These are phyloP conservation scores for Agrocybe praecox DNA, from an alignment of 768 basidiomycete species.

Conservation along the genomic window DNA sequence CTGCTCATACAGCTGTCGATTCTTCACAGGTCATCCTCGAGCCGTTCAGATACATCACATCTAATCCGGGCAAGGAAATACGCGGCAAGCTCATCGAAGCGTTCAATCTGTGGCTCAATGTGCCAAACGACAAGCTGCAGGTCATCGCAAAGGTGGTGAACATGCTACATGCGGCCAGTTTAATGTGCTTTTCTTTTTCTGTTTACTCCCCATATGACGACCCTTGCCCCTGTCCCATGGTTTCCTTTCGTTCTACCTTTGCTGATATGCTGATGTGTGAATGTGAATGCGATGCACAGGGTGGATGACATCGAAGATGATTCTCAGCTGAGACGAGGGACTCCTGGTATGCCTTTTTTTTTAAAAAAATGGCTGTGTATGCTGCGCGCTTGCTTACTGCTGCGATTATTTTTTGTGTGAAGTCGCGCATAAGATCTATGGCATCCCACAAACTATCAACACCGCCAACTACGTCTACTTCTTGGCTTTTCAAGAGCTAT, in stretches of 20 bases:
- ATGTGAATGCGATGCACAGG: constrained; percentile 50
- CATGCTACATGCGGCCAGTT: constrained; percentile 93
- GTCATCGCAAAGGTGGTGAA: constrained; percentile 82
- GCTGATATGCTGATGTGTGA: too few relatives aligned
- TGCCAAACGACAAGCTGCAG: constrained; percentile 69
- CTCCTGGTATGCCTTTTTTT: constrained; percentile 60
- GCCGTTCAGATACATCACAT: constrained; percentile 83
- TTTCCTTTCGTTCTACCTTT: too few relatives aligned
- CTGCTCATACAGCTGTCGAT: background rate
- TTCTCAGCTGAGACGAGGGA: constrained; percentile 82
- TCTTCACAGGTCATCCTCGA: constrained; percentile 65
- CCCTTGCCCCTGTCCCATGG: background rate
- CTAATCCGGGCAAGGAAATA: constrained; percentile 92
- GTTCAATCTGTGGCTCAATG: constrained; percentile 91
- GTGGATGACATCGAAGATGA: constrained; percentile 96
- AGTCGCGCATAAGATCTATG: constrained; percentile 97
- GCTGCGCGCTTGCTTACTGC: background rate
- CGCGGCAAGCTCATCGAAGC: constrained; percentile 86
- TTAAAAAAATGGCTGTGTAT: too few relatives aligned
- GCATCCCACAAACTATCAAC: constrained; percentile 96
- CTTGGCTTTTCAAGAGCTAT: constrained; percentile 86
- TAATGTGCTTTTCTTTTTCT: constrained; percentile 66
- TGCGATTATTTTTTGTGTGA: background rate
- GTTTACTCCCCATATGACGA: too few relatives aligned
- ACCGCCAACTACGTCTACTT: constrained; percentile 98